A percentile compares a stretch with the other conserved stretches of the same genome.
Evolutionary conservation across 768 basidiomycete genomes (phyloP).

Genomic region (Suillus americanus): DNA sequence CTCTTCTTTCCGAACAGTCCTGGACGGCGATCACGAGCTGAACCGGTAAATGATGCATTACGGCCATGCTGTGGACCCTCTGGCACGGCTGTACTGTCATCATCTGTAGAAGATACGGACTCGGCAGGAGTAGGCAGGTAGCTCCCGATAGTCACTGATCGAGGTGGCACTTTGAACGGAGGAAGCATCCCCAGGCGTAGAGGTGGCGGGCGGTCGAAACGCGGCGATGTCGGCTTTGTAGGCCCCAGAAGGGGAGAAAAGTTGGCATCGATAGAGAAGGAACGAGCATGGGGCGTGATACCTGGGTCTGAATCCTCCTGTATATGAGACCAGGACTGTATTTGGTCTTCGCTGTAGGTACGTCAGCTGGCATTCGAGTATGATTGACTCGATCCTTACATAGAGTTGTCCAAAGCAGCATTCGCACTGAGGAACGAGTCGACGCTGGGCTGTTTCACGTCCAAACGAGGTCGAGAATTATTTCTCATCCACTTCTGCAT

Average conservation of each 20-base stretch:
- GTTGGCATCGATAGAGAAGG: conserved; percentile 62
- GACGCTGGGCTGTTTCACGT: conserved; percentile 37
- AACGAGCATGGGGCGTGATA: conserved; percentile 52
- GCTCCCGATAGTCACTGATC: conserved; percentile 51
- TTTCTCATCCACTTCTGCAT: conserved; percentile 77
- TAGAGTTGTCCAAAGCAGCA: conserved; percentile 33
- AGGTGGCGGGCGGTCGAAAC: conserved; percentile 44
- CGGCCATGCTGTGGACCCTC: conserved; percentile 40
- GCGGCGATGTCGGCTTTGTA: conserved; percentile 27
- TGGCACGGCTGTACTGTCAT: conserved; percentile 34
- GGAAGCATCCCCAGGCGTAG: conserved; percentile 48
- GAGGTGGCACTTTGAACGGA: conserved; percentile 42
- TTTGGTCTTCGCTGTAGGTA: conserved; percentile 36
- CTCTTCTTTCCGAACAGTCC: conserved; percentile 70
- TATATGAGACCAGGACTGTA: conserved; percentile 46
- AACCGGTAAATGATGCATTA: conserved; percentile 51
- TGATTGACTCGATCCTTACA: conserved; percentile 17
- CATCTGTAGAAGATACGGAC: conserved; percentile 50
- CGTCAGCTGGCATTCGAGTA: conserved; percentile 9
- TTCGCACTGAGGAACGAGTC: conserved; percentile 53
- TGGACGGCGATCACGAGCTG: conserved; percentile 34
- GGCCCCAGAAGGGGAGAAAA: conserved; percentile 39
- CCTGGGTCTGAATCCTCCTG: conserved; percentile 37
- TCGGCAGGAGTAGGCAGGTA: conserved; percentile 60
- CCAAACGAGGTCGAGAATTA: conserved; percentile 36